Conservation (phyloP, 2,329 filamentous ascomycete genomes). For the Monilinia fructigena region DNA sequence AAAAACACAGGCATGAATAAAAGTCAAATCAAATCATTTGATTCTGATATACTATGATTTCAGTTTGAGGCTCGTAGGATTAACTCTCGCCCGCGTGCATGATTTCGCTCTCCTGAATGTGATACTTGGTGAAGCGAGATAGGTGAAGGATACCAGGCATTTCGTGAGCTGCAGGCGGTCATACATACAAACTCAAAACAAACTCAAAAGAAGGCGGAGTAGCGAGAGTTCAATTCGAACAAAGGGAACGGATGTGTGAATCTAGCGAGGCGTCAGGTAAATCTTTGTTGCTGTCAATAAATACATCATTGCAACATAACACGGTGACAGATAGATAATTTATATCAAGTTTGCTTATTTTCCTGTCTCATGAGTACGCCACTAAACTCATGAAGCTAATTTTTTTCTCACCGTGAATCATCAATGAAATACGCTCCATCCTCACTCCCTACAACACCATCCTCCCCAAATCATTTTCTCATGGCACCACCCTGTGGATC, state of each 20-base stretch:
- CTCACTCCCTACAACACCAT: neutral
- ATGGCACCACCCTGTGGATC: slow-evolving; percentile 1
- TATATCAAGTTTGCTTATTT: neutral
- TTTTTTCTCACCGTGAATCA: slow-evolving; percentile 6
- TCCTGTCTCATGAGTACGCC: slow-evolving; percentile 10
- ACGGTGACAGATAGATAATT: neutral
- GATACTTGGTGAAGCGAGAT: neutral
- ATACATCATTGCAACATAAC: neutral
- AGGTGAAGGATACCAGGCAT: neutral
- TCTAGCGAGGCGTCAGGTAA: neutral
- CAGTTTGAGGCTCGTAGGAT: neutral
- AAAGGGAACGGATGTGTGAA: neutral
- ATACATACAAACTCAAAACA: neutral
- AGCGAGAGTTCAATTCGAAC: too few relatives aligned
- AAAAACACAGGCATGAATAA: neutral
- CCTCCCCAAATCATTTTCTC: neutral
- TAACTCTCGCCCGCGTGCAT: neutral
- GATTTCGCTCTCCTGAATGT: neutral
- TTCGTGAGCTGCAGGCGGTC: too few relatives aligned
- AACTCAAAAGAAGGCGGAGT: too few relatives aligned
- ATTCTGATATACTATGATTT: neutral
- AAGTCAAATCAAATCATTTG: neutral
- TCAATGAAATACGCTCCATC: slow-evolving; percentile 1
- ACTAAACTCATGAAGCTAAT: slow-evolving; percentile 8
- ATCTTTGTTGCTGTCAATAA: neutral